A percentile compares a stretch with the other conserved stretches of the same genome.
These are phyloP conservation scores for Trichoderma sp. DNA, from an alignment of 2,329 filamentous ascomycete species.

Conservation along the genomic window DNA sequence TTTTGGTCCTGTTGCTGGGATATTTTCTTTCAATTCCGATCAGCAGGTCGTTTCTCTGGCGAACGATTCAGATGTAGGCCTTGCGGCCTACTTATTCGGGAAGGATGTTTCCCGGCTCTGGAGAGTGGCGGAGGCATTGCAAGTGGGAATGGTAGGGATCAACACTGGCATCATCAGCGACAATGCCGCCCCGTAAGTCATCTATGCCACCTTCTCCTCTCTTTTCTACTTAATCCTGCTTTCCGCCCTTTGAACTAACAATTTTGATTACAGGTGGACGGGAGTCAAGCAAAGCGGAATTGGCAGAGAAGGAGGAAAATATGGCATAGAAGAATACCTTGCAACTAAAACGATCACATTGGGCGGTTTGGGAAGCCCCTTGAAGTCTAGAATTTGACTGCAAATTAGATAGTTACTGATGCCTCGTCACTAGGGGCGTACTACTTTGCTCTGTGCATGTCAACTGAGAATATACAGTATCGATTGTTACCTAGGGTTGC, in stretches of 20 bases:
- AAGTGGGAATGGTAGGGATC: conserved; percentile 63
- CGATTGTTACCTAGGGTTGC: background rate
- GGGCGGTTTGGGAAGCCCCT: background rate
- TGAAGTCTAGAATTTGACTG: background rate
- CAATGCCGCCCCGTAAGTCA: background rate
- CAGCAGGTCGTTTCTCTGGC: background rate
- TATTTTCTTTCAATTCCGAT: background rate
- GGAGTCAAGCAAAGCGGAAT: background rate
- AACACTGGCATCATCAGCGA: background rate
- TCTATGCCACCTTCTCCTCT: background rate
- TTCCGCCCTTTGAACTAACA: background rate
- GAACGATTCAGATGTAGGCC: background rate
- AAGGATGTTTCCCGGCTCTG: conserved; percentile 40
- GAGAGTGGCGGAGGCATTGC: conserved; percentile 50
- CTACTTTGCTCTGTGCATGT: background rate
- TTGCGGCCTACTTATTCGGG: conserved; percentile 70
- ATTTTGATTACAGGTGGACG: background rate
- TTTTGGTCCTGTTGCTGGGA: background rate
- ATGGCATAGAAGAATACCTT: background rate
- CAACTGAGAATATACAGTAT: background rate
- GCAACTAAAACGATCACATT: background rate
- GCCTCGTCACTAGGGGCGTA: background rate
- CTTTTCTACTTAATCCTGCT: background rate
- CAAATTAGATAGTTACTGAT: background rate
- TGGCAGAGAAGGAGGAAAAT: background rate